Conservation (phyloP, 306 rosid species). For the Begonia peltatifolia region DNA sequence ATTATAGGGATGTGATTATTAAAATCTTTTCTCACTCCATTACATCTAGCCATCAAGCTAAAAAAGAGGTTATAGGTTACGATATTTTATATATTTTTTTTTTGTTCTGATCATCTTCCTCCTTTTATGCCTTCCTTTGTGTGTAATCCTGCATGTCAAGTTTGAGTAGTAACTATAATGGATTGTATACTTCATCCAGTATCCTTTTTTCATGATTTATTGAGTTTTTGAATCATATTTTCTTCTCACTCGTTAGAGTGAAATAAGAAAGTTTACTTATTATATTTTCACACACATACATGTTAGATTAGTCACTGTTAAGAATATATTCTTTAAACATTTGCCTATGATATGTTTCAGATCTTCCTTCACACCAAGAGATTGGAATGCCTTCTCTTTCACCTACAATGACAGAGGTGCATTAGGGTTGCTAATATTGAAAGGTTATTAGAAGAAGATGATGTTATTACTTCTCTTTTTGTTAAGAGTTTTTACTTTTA, state of each 20-base stretch:
- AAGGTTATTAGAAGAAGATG: slow-evolving; percentile 7
- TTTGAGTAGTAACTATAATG: too few species aligned
- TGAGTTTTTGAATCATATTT: not conserved
- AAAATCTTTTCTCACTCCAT: too few species aligned
- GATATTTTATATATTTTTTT: too few species aligned
- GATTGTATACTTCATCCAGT: too few species aligned
- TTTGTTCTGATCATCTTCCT: too few species aligned
- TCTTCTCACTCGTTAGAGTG: not conserved
- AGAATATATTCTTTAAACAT: not conserved
- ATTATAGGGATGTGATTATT: too few species aligned
- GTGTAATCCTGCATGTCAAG: too few species aligned
- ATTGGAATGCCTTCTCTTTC: slow-evolving; percentile 99
- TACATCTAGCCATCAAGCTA: too few species aligned
- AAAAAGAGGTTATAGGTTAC: too few species aligned
- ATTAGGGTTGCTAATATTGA: slow-evolving; percentile 7
- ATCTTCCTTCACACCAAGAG: slow-evolving; percentile 94
- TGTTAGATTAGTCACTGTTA: not conserved
- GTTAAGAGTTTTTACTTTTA: slow-evolving; percentile 17
- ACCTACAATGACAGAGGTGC: slow-evolving; percentile 95
- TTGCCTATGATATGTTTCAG: slow-evolving; percentile 34
- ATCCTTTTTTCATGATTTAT: too few species aligned
- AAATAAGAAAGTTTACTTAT: too few species aligned
- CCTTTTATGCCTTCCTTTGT: too few species aligned
- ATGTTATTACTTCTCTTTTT: slow-evolving; percentile 6
- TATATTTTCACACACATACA: not conserved